These are phyloP conservation scores for Trichophyton schoenleinii DNA, from an alignment of 2,329 filamentous ascomycete genomes.

Conservation along the genomic window DNA sequence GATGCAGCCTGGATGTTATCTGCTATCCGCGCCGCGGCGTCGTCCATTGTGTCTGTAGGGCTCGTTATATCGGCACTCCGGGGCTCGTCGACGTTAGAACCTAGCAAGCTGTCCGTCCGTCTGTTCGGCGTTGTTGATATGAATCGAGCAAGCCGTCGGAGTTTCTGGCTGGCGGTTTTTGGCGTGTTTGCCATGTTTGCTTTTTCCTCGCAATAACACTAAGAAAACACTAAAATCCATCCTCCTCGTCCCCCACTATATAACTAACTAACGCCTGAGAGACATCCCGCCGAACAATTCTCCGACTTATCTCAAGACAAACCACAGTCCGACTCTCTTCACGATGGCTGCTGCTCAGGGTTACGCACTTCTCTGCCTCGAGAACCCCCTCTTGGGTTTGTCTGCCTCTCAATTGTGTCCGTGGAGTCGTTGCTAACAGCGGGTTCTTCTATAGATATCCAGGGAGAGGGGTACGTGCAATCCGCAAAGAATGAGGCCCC, in stretches of 20 bases:
- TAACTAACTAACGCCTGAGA: background rate
- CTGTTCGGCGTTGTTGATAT: background rate
- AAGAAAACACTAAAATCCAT: too few species aligned
- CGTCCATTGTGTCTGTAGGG: conserved; percentile 35
- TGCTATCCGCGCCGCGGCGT: conserved; percentile 55
- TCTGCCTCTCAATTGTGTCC: conserved; percentile 11
- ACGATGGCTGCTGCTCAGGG: conserved; percentile 64
- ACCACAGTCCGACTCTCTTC: conserved; percentile 4
- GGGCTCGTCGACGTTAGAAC: background rate
- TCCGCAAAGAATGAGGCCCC: background rate
- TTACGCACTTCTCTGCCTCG: conserved; percentile 81
- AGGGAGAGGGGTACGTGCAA: conserved; percentile 56
- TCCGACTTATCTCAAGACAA: conserved; percentile 8
- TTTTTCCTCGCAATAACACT: background rate
- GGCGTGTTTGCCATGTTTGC: background rate
- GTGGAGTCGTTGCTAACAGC: conserved; percentile 14
- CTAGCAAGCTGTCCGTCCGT: background rate
- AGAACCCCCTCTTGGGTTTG: conserved; percentile 92
- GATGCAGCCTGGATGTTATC: conserved; percentile 70
- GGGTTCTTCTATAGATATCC: conserved; percentile 57
- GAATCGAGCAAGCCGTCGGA: background rate
- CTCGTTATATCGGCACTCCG: background rate
- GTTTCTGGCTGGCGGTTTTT: background rate
- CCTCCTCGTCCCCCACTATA: background rate
- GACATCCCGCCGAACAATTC: background rate